Evolutionary conservation across 2,329 filamentous ascomycete species (phyloP).

Genomic region (Grosmannia penicillata): DNA sequence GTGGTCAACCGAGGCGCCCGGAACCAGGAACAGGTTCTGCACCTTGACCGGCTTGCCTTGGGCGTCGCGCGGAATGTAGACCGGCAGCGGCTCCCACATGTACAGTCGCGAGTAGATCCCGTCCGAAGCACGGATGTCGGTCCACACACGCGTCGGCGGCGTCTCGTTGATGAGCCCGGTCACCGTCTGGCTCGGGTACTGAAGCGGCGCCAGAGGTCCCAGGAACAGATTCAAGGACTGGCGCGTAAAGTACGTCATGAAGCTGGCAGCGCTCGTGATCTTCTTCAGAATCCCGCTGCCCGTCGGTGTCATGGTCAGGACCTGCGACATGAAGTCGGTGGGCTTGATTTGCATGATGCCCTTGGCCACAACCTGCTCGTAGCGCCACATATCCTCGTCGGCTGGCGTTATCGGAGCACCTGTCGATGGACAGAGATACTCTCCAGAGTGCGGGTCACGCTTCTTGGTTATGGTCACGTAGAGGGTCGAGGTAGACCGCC

Average conservation of each 20-base stretch:
- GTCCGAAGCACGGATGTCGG: slow-evolving; percentile 34
- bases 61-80: slow-evolving; percentile 13
- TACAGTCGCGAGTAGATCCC: slow-evolving; percentile 36
- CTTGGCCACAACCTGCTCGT: slow-evolving; percentile 34
- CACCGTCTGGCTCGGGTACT: slow-evolving; percentile 34
- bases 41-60: slow-evolving; percentile 16
- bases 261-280: slow-evolving; percentile 28
- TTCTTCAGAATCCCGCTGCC: slow-evolving; percentile 30
- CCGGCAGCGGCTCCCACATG: slow-evolving; percentile 41
- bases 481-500: slow-evolving; percentile 46
- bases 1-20: slow-evolving; percentile 48
- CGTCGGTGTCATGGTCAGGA: slow-evolving; percentile 36
- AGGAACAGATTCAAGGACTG: slow-evolving; percentile 38
- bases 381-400: slow-evolving; percentile 23
- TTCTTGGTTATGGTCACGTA: slow-evolving; percentile 42
- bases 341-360: slow-evolving; percentile 43
- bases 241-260: slow-evolving; percentile 40
- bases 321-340: slow-evolving; percentile 37
- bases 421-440: slow-evolving; percentile 8
- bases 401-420: slow-evolving; percentile 12
- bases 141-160: slow-evolving; percentile 23
- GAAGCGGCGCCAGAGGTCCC: slow-evolving; percentile 37
- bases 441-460: slow-evolving; percentile 3
- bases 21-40: slow-evolving; percentile 44
- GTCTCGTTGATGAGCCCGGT: slow-evolving; percentile 39